Evolutionary conservation across 768 basidiomycete species (phyloP), one percentile per base, ranked within the genome.

Genomic region (Naganishia antarctica): DNA sequence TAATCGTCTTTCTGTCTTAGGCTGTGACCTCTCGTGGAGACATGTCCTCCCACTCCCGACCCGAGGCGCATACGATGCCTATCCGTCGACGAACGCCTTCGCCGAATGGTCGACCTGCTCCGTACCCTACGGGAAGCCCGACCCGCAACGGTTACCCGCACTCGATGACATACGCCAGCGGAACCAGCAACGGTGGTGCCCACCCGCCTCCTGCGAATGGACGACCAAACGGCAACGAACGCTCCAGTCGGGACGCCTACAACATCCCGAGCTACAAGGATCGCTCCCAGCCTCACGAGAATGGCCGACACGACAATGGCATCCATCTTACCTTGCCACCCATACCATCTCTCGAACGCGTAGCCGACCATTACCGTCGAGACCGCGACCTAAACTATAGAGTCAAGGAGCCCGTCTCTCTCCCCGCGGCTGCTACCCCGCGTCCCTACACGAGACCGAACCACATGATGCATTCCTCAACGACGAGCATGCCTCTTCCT

Each of bases 361-460:
- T 63, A 25, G 62, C 62, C 13, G 62, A 63, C 31, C 37, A 51
- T 32, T 63, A 53, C 40, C 53, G 34, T n/a, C 53, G 32, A 4
- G 31, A 31, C 13, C 53, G 32, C 12, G 31, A 31, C 13, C 53
- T n/a, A 3, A n/a, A 2, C 53, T 57, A 41, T 40, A n/a, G 53
- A 34, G 40, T 34, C 13, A 57, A 57, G 21, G 53, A 57, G 16
- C 53, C 53, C 9, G 53, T 57, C 23, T 34, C 53, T 1, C 23
- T 57, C 5, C 53, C 53, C 31, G 53, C 37, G n/a, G 53, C n/a
- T n/a, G n/a, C n/a, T n/a, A n/a, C n/a, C n/a, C n/a, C 53, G 6
- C 43, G 9, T 9, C 6, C 43, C 43, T 57, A 37, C 23, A 16
- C 53, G 4, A 32, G 53, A 15, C 9, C 53, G 11, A 12, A 21